Conservation (phyloP, 2,329 filamentous ascomycete species). For the Aspergillus sp. region DNA sequence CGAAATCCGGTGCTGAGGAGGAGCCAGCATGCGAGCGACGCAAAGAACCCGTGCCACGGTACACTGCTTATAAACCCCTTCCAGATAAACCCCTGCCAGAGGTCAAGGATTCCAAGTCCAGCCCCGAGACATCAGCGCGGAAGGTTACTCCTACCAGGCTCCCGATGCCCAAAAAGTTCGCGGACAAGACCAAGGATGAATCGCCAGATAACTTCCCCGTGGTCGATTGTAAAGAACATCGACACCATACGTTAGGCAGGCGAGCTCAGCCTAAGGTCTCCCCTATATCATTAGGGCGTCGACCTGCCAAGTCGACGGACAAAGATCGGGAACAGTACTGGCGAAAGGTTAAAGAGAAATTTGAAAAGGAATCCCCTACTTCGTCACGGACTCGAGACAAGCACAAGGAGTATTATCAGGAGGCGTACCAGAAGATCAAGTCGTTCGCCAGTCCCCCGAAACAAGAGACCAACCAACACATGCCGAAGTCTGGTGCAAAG, state of each 20-base stretch:
- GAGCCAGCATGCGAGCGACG: conserved; percentile 13
- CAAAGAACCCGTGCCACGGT: neutral
- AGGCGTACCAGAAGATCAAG: conserved; percentile 22
- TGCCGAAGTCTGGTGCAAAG: conserved; percentile 14
- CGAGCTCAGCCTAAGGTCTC: conserved; percentile 8
- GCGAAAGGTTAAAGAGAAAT: conserved; percentile 27
- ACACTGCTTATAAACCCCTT: neutral
- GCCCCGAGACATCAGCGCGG: conserved; percentile 14
- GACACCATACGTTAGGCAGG: neutral
- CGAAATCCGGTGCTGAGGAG: conserved; percentile 17
- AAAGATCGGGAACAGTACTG: conserved; percentile 30
- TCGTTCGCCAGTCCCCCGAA: conserved; percentile 23
- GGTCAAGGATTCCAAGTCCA: conserved; percentile 4
- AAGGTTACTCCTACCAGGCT: conserved; percentile 28
- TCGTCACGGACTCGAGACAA: conserved; percentile 20
- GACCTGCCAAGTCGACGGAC: conserved; percentile 12
- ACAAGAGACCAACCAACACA: conserved; percentile 19
- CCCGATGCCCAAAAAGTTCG: conserved; percentile 24
- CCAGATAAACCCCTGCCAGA: conserved; percentile 1
- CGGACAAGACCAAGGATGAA: conserved; percentile 18
- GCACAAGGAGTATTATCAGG: conserved; percentile 19
- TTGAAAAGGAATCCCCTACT: conserved; percentile 26
- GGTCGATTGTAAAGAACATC: conserved; percentile 7
- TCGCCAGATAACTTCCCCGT: conserved; percentile 17
- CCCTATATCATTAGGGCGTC: conserved; percentile 5